phyloP scores from a whole-genome alignment of 139 green algal species.

The Chlorella ohadii region DNA sequence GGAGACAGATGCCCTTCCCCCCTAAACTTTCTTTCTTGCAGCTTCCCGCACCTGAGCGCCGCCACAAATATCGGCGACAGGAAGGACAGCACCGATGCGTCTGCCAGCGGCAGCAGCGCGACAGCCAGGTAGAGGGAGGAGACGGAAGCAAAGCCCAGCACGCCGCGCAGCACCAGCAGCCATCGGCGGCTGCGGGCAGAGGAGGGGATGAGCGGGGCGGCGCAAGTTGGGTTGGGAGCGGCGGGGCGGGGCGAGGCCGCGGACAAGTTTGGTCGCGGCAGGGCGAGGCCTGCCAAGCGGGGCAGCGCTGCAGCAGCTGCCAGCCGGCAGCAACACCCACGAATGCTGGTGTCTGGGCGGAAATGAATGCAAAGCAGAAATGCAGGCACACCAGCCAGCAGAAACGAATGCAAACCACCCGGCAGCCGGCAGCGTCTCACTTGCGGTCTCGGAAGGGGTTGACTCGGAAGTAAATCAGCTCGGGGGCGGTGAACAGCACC shows the following conservation, averaged over 20 bases:
- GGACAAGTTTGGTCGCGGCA: too few relatives aligned
- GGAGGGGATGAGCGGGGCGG: background rate
- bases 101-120: conserved; percentile 48
- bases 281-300: too few relatives aligned
- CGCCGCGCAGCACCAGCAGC: conserved; percentile 40
- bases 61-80: conserved; percentile 51
- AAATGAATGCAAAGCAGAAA: too few relatives aligned
- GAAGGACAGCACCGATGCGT: conserved; percentile 56
- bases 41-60: background rate
- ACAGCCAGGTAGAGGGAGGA: conserved; percentile 42
- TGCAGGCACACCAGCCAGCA: too few relatives aligned
- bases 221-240: background rate
- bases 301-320: too few relatives aligned
- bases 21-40: too few relatives aligned
- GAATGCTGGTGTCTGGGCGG: too few relatives aligned
- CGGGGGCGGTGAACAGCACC: conserved; percentile 35
- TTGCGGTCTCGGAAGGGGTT: conserved; percentile 33
- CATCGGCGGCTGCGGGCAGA: conserved; percentile 15
- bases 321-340: too few relatives aligned
- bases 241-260: background rate
- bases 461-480: conserved; percentile 23
- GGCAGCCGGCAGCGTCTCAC: conserved; percentile 7
- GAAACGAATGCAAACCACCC: too few relatives aligned
- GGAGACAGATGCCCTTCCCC: background rate
- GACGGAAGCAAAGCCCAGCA: conserved; percentile 34